Percentiles rank a stretch among this genome's conserved stretches.
Evolutionary conservation across 306 rosid genomes (phyloP).

Genomic region (Cicer cuneatum): DNA sequence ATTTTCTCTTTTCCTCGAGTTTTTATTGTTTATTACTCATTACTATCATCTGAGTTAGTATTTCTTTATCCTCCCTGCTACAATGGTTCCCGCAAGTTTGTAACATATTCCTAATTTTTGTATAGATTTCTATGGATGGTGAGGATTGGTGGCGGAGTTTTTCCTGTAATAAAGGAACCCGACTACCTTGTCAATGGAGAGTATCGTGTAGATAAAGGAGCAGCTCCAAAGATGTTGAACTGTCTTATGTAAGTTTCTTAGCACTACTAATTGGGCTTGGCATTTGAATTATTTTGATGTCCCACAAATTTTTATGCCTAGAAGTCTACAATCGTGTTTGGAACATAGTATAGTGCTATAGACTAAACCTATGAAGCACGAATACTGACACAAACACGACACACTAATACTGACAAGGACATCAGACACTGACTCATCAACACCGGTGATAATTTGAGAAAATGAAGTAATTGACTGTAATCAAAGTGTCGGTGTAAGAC

Average conservation of each 20-base stretch:
- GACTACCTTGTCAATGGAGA: slow-evolving; percentile 98
- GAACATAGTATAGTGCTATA: background rate
- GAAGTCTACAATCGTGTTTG: slow-evolving; percentile 12
- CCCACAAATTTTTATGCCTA: slow-evolving; percentile 18
- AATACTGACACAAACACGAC: no score
- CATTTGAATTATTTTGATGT: slow-evolving; percentile 31
- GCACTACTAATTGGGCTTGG: slow-evolving; percentile 20
- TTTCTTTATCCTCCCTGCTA: background rate
- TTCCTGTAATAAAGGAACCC: slow-evolving; percentile 96
- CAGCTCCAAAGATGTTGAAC: slow-evolving; percentile 98
- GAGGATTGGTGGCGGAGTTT: slow-evolving; percentile 98
- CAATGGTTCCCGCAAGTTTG: slow-evolving; percentile 4
- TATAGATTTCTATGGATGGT: slow-evolving; percentile 98
- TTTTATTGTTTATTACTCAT: background rate
- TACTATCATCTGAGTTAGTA: slow-evolving; percentile 8
- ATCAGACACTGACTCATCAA: no score
- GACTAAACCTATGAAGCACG: background rate
- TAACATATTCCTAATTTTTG: slow-evolving; percentile 27
- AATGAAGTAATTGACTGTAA: no score
- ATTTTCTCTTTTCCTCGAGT: background rate
- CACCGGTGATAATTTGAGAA: no score
- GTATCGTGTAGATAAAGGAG: slow-evolving; percentile 99
- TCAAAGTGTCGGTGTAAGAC: no score
- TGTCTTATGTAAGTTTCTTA: slow-evolving; percentile 90
- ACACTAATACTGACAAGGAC: no score